phyloP scores from a whole-genome alignment of 495 filamentous ascomycete genomes.

The Barbatosphaeria neglecta region DNA sequence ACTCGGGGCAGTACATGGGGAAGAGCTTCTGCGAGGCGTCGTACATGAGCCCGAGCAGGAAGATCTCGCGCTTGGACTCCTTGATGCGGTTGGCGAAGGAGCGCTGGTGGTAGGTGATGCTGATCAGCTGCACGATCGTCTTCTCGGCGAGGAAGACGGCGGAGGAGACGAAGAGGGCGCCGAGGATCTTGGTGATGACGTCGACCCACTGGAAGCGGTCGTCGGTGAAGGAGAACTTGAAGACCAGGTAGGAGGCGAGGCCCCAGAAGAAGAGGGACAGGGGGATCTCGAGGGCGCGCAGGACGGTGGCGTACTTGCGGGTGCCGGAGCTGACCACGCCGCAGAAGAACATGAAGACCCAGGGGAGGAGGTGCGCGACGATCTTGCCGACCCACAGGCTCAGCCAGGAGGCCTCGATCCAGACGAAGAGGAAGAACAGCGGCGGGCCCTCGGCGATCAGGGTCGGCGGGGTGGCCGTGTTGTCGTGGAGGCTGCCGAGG shows the following conservation, averaged over 20 bases:
- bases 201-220: constrained; percentile 24
- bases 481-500: constrained; percentile 27
- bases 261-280: constrained; percentile 83
- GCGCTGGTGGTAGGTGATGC: constrained; percentile 86
- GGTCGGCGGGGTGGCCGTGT: constrained; percentile 30
- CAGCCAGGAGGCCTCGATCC: constrained; percentile 88
- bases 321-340: constrained; percentile 87
- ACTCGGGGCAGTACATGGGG: constrained; percentile 83
- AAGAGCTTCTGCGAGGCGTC: constrained; percentile 82
- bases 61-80: constrained; percentile 73
- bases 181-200: constrained; percentile 58
- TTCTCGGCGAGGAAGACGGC: constrained; percentile 74
- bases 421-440: constrained; percentile 71
- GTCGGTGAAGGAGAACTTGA: constrained; percentile 49
- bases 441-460: constrained; percentile 48
- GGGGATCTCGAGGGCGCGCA: constrained; percentile 70
- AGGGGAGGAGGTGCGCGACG: constrained; percentile 64
- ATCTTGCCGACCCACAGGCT: constrained; percentile 81
- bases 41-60: constrained; percentile 70
- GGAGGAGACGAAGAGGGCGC: constrained; percentile 63
- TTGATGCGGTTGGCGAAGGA: constrained; percentile 84
- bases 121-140: constrained; percentile 79
- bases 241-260: constrained; percentile 66
- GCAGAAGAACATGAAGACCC: constrained; percentile 72
- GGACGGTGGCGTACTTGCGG: constrained; percentile 78